Evolutionary conservation across 352 stramenopile species (phyloP), one percentile per base, ranked within the genome.

Genomic region (Phytophthora sp.): DNA sequence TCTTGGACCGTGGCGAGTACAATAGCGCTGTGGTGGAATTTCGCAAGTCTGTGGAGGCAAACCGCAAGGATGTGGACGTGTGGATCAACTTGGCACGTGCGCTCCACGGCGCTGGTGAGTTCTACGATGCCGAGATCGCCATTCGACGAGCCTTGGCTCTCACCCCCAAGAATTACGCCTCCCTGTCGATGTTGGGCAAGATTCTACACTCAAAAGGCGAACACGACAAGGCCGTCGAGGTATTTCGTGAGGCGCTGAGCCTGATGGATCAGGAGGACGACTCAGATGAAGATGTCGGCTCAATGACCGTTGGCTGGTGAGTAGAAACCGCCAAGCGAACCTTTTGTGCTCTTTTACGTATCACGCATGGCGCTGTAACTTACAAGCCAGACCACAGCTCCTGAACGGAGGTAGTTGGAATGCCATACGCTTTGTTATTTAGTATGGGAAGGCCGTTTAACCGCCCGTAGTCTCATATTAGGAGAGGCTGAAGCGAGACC

Each of bases 181-280:
- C 76, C 15, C 64, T 93, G 54, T 91, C 87, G 33, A 75, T 94
- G 47, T 66, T 94, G 20, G 87, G 87, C 47, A 95, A 94, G 74
- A 93, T 95, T 35, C 63, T 95, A 42, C 83, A 95, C 57, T 75
- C 87, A 2, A 84, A 84, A 53, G 87, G 87, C 31, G 84, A 94
- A 39, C 82, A 93, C 66, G 85, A 93, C 56, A 76, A 80, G 57
- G 85, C 85, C 20, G 88, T 94, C 33, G 62, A 86, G 18, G 74
- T 91, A 16, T 95, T 95, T 63, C 83, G 84, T 45, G 79, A 92
- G 41, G 85, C 85, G 24, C 58, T 95, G 12, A 76, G 77, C 11
- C 59, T 95, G 16, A 91, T 92, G 78, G 77, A 89, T 39, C 55
- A 76, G 8, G 75, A 74, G 13, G 77, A 87, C 3, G 83, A 92